Evolutionary conservation across 495 filamentous ascomycete species (phyloP), one percentile per base, ranked within the genome.

Genomic region (Aspergillus taichungensis): DNA sequence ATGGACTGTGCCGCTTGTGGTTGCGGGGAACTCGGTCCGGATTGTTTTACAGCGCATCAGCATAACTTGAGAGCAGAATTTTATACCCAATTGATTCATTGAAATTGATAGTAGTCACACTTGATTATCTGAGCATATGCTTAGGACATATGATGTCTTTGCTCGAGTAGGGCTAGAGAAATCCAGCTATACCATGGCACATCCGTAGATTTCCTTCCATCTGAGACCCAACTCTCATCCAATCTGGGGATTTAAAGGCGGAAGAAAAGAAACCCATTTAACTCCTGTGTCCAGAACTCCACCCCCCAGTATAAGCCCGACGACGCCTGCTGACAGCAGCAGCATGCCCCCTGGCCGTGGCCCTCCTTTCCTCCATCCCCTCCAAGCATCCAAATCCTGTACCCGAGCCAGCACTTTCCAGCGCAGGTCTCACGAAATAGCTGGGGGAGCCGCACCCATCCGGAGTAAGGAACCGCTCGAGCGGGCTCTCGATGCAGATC

Each of bases 401-500:
- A 1, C 44, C 51, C 44, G 1, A 1, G 18, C 18, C 4, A 24
- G 46, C 40, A 1, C 45, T 34, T 18, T 42, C 41, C 13, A 61
- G 13, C n/a, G 55, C 45, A 0, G 47, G 40, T 27, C 49, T 43
- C 12, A 34, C 41, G 30, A 54, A 49, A 34, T 52, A 52, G 28
- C 39, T 41, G 6, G 46, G 55, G 9, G 56, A 52, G 30, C 49
- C 53, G 11, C 43, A 46, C 36, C 51, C 50, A 31, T 43, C 59
- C 11, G 51, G 53, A 3, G 55, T 59, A 3, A 62, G 46, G 32
- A 53, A 59, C 5, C 59, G 50, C 31, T 62, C 55, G 5, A 62
- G 43, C 5, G 59, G 59, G 3, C 42, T 48, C 12, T 46, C 55
- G 2, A 47, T 43, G 30, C 27, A 50, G 8, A 40, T 35, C n/a